phyloP scores from a whole-genome alignment of 1,284 basidiomycete genomes.

The Wolfiporia cocos region DNA sequence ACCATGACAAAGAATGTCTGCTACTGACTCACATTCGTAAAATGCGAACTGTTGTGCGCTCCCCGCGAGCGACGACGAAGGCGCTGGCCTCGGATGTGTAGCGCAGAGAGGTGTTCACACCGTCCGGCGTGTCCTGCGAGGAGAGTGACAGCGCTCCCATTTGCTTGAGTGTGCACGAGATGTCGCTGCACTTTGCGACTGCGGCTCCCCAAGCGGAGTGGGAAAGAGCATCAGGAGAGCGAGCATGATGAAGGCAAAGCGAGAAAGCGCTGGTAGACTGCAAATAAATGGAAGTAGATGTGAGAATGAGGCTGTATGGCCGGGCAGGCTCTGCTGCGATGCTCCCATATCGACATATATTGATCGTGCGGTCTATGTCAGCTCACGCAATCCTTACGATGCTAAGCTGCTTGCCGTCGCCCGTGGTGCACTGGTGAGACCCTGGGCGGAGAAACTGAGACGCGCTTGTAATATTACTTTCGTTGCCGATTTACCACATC shows the following conservation, averaged over 20 bases:
- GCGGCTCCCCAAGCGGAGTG: background rate
- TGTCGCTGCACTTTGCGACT: background rate
- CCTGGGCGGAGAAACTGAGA: no score
- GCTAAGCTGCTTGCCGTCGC: no score
- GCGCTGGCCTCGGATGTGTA: background rate
- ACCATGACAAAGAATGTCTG: no score
- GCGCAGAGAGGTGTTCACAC: background rate
- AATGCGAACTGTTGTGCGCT: background rate
- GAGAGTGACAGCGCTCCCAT: background rate
- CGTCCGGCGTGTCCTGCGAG: background rate
- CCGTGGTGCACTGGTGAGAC: no score
- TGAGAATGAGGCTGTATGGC: background rate
- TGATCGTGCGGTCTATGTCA: no score
- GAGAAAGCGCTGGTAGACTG: background rate
- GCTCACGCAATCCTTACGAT: no score
- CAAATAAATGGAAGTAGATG: background rate
- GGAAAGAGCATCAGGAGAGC: background rate
- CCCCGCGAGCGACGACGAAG: background rate
- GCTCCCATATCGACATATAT: no score
- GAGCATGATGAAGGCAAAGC: conserved; percentile 1
- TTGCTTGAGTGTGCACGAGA: background rate
- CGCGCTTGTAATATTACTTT: no score
- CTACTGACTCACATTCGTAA: conserved; percentile 1
- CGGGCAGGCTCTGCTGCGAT: no score
- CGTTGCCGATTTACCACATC: no score